These are phyloP conservation scores for Mrakia blollopis DNA, from an alignment of 768 basidiomycete genomes.

Conservation along the genomic window DNA sequence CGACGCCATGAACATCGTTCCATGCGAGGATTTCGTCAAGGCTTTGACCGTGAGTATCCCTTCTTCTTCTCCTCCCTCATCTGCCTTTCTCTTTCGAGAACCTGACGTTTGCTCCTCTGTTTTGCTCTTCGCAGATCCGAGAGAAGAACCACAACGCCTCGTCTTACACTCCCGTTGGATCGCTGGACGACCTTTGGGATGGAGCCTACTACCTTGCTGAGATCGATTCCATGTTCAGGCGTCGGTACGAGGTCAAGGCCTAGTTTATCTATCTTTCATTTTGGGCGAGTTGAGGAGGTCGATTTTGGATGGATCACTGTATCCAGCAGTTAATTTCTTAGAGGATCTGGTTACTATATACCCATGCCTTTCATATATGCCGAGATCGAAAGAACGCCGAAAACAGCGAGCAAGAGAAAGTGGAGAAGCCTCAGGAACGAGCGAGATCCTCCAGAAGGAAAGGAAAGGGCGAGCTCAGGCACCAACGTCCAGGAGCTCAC, in stretches of 20 bases:
- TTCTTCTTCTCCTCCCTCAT: constrained; percentile 5
- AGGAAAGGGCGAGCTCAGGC: background rate
- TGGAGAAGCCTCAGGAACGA: background rate
- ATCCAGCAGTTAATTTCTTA: background rate
- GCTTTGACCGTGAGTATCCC: constrained; percentile 53
- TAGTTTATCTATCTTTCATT: background rate
- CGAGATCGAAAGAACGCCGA: background rate
- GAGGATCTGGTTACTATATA: background rate
- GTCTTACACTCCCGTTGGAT: constrained; percentile 77
- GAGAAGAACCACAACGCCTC: constrained; percentile 93
- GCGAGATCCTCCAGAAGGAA: background rate
- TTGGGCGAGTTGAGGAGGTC: too few species aligned
- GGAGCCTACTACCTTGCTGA: constrained; percentile 87
- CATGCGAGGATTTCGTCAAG: constrained; percentile 85
- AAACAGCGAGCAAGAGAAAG: background rate
- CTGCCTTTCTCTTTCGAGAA: background rate
- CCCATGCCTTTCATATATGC: background rate
- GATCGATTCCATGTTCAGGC: constrained; percentile 84
- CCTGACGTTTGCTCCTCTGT: constrained; percentile 22
- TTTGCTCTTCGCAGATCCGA: constrained; percentile 58
- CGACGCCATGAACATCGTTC: constrained; percentile 79
- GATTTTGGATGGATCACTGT: background rate
- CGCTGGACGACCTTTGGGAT: constrained; percentile 86
- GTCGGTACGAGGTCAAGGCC: constrained; percentile 61
- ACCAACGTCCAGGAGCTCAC: background rate